These are phyloP conservation scores for Coniochaeta pulveracea DNA, from an alignment of 2,329 filamentous ascomycete species.

Conservation along the genomic window DNA sequence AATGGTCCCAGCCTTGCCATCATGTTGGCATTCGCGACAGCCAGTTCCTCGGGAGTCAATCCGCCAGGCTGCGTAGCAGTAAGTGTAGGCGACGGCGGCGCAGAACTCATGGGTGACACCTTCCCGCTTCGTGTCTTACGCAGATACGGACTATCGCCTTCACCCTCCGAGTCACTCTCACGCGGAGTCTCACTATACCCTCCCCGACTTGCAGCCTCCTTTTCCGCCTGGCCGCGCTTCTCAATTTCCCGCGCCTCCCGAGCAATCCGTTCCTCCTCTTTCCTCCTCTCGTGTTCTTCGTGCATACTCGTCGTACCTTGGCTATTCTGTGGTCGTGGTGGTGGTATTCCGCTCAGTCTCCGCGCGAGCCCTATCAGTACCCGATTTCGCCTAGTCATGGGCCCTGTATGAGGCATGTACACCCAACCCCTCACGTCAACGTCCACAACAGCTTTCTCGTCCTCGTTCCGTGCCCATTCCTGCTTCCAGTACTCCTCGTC, in stretches of 20 bases:
- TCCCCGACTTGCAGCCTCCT: constrained; percentile 57
- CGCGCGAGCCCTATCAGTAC: constrained; percentile 78
- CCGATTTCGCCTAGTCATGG: constrained; percentile 77
- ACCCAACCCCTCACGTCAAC: constrained; percentile 95
- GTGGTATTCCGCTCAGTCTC: constrained; percentile 76
- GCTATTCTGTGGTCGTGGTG: constrained; percentile 36
- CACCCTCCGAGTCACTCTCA: constrained; percentile 28
- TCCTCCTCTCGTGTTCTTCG: constrained; percentile 34
- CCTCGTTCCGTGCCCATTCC: constrained; percentile 70
- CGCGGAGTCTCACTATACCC: constrained; percentile 59
- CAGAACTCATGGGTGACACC: constrained; percentile 25
- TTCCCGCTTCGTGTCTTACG: constrained; percentile 18
- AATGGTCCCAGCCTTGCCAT: constrained; percentile 85
- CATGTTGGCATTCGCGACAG: constrained; percentile 72
- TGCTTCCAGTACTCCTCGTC: constrained; percentile 66
- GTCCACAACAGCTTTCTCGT: constrained; percentile 78
- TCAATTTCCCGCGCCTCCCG: constrained; percentile 70
- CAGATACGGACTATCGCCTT: constrained; percentile 16
- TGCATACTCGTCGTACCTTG: constrained; percentile 16
- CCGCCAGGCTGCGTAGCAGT: constrained; percentile 29
- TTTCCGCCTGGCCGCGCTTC: constrained; percentile 57
- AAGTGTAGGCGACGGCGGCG: constrained; percentile 31
- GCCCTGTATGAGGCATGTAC: constrained; percentile 74
- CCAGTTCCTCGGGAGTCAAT: constrained; percentile 66
- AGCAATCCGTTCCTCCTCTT: constrained; percentile 55